Evolutionary conservation across 805 yeast genomes (phyloP).

Genomic region (Candida xiaguanensis): DNA sequence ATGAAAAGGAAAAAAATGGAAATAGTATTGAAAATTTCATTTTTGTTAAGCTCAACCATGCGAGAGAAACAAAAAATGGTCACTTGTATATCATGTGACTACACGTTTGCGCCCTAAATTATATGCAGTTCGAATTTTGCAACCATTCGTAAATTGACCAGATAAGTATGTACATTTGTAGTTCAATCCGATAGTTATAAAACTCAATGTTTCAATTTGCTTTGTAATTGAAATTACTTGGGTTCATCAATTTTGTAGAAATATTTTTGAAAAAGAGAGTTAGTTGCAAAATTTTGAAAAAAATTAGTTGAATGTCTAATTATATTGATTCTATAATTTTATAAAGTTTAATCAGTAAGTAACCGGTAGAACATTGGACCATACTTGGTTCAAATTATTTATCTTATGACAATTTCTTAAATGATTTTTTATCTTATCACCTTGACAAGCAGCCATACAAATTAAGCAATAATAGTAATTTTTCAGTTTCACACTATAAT

Average conservation of each 20-base stretch:
- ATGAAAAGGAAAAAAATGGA: background rate
- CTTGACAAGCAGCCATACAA: background rate
- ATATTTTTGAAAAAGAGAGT: too few species aligned
- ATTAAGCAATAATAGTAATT: background rate
- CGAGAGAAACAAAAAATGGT: background rate
- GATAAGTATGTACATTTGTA: too few species aligned
- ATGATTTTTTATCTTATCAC: background rate
- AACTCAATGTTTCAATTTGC: too few species aligned
- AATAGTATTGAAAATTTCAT: background rate
- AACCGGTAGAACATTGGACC: background rate
- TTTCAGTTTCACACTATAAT: too few species aligned
- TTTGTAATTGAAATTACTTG: too few species aligned
- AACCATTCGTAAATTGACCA: background rate
- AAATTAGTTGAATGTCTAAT: too few species aligned
- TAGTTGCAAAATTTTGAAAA: too few species aligned
- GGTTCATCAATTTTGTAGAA: too few species aligned
- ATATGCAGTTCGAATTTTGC: background rate
- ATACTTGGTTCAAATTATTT: background rate
- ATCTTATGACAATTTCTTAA: background rate
- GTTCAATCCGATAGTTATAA: too few species aligned
- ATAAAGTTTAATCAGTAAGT: too few species aligned
- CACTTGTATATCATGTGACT: constrained; percentile 1
- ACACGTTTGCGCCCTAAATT: background rate
- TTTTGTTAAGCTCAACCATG: constrained; percentile 1
- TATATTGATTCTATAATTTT: too few species aligned